A percentile compares a stretch with the other conserved stretches of the same genome.
phyloP scores from a whole-genome alignment of 202 grass and related monocot genomes.

The Setaria italica region DNA sequence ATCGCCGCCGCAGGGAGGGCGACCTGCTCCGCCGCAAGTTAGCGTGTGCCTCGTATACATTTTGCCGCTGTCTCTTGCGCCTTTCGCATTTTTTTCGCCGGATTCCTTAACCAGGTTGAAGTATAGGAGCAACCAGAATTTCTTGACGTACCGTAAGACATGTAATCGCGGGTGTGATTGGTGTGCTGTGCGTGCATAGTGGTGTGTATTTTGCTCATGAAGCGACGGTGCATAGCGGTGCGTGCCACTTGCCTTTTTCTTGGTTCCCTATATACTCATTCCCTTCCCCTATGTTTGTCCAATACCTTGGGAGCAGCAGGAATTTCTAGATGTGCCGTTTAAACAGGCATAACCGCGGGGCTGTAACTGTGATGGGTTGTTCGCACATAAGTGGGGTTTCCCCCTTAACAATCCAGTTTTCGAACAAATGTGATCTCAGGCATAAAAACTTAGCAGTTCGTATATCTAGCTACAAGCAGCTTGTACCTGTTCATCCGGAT shows the following conservation, averaged over 20 bases:
- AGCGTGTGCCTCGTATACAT: slow-evolving; percentile 12
- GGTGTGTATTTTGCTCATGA: no score
- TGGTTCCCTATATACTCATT: neutral
- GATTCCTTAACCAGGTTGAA: neutral
- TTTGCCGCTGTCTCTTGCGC: neutral
- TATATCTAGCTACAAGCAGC: no score
- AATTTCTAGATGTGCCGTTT: no score
- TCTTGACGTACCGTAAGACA: neutral
- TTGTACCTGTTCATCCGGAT: neutral
- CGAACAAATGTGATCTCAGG: neutral
- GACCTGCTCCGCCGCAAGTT: slow-evolving; percentile 47
- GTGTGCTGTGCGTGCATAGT: neutral
- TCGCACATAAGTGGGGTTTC: no score
- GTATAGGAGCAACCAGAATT: neutral
- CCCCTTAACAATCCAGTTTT: no score
- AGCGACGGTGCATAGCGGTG: no score
- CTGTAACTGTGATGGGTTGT: no score
- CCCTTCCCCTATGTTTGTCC: no score
- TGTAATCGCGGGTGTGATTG: neutral
- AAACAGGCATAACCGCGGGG: no score
- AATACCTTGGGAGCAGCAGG: no score
- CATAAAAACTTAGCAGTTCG: no score
- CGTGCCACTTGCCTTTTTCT: neutral
- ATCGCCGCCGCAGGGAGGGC: slow-evolving; percentile 34
- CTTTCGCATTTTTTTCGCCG: neutral